phyloP scores from a whole-genome alignment of 2,329 filamentous ascomycete species.

The Byssochlamys sp. region DNA sequence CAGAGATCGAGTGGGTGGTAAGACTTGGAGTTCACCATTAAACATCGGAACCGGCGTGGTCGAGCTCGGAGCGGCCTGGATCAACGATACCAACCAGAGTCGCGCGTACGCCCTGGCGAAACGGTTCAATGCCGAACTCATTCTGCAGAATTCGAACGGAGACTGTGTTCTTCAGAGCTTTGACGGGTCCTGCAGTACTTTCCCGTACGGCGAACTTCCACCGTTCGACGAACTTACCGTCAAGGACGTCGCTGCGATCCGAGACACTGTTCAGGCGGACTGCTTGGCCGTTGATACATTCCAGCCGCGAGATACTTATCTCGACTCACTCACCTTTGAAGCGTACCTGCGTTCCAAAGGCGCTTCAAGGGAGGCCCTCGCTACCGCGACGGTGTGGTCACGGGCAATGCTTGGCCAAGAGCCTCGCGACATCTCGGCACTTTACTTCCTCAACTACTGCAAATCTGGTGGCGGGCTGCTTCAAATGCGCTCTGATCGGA shows the following conservation, averaged over 20 bases:
- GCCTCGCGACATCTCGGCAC: slow-evolving; percentile 40
- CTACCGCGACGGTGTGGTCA: slow-evolving; percentile 24
- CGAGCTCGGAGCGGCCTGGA: slow-evolving; percentile 30
- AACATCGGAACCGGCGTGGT: slow-evolving; percentile 12
- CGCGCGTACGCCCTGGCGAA: slow-evolving; percentile 19
- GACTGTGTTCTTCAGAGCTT: slow-evolving; percentile 22
- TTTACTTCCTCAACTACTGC: slow-evolving; percentile 48
- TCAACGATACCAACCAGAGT: slow-evolving; percentile 23
- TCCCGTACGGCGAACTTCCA: slow-evolving; percentile 8
- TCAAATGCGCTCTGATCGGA: slow-evolving; percentile 43
- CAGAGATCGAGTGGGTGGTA: slow-evolving; percentile 36
- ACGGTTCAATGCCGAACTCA: slow-evolving; percentile 19
- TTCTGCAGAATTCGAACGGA: slow-evolving; percentile 22
- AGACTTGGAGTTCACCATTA: slow-evolving; percentile 23
- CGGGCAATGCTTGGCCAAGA: slow-evolving; percentile 44
- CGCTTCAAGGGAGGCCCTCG: too few relatives aligned
- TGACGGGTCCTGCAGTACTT: slow-evolving; percentile 4
- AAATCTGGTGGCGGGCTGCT: slow-evolving; percentile 43
- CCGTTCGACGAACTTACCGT: neutral
- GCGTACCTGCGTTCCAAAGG: too few relatives aligned
- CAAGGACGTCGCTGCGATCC: too few relatives aligned
- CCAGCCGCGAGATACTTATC: too few relatives aligned
- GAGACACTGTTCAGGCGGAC: too few relatives aligned
- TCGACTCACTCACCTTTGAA: too few relatives aligned
- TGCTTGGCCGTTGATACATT: too few relatives aligned